A percentile compares a stretch with the other conserved stretches of the same genome.
phyloP scores from a whole-genome alignment of 1,284 basidiomycete genomes.

The Puccinia triticina region DNA sequence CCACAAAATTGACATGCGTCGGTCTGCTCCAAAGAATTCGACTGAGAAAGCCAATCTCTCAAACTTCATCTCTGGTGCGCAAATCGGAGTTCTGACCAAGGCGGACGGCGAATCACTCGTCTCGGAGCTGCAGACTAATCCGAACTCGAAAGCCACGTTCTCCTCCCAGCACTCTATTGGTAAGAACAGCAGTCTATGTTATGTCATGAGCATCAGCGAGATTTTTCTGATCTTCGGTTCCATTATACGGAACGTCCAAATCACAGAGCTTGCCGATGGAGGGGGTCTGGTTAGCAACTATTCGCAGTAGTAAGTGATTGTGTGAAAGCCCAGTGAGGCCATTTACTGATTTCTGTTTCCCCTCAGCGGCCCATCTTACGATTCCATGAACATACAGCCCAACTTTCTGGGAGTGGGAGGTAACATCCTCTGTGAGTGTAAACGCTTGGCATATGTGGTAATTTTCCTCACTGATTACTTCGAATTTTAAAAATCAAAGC shows the following conservation, averaged over 20 bases:
- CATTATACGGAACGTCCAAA: neutral
- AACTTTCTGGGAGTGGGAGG: slow-evolving; percentile 42
- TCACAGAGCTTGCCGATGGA: neutral
- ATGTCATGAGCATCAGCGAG: neutral
- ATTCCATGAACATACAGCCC: slow-evolving; percentile 33
- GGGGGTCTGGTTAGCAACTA: slow-evolving; percentile 24
- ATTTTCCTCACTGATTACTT: neutral
- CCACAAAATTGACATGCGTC: neutral
- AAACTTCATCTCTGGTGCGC: slow-evolving; percentile 21
- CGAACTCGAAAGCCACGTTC: slow-evolving; percentile 28
- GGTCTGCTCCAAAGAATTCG: slow-evolving; percentile 2
- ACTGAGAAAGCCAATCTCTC: slow-evolving; percentile 10
- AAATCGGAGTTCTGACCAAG: slow-evolving; percentile 23
- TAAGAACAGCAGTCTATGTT: neutral
- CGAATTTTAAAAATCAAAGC: neutral
- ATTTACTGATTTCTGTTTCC: neutral
- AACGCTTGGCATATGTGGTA: neutral
- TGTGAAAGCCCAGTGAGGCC: neutral
- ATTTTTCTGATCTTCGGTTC: neutral
- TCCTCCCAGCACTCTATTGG: slow-evolving; percentile 21
- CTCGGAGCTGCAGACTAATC: slow-evolving; percentile 7
- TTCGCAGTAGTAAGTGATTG: slow-evolving; percentile 36
- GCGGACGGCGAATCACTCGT: slow-evolving; percentile 27
- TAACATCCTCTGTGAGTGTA: slow-evolving; percentile 36
- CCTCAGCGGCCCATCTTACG: slow-evolving; percentile 46